Conservation (phyloP, 805 yeast species). For the Teunomyces tritomae region DNA sequence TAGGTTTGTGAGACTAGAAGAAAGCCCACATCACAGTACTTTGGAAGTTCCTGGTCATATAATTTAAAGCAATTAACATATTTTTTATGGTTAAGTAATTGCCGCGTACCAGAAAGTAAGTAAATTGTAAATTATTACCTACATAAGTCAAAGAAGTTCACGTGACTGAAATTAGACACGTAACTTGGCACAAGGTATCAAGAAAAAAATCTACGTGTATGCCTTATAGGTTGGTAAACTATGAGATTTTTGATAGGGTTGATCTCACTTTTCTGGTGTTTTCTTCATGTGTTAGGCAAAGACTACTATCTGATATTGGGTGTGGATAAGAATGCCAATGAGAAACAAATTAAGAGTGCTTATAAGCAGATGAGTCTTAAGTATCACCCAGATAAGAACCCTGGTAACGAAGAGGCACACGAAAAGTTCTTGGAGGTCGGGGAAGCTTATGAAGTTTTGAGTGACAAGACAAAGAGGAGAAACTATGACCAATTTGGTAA, state of each 20-base stretch:
- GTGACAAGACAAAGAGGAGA: conserved; percentile 64
- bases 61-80: too few species aligned
- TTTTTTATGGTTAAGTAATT: too few species aligned
- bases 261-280: conserved; percentile 6
- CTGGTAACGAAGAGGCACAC: conserved; percentile 71
- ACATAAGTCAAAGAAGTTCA: not conserved
- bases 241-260: conserved; percentile 7
- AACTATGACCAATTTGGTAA: conserved; percentile 79
- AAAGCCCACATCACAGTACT: too few species aligned
- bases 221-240: not conserved
- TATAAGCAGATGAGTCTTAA: conserved; percentile 78
- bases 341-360: conserved; percentile 80
- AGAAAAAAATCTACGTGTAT: conserved; percentile 6
- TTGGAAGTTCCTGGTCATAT: too few species aligned
- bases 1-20: too few species aligned
- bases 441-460: conserved; percentile 86
- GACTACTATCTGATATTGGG: conserved; percentile 69
- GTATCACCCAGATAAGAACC: conserved; percentile 94
- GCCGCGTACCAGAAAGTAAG: too few species aligned
- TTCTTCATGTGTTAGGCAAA: conserved; percentile 18
- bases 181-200: not conserved
- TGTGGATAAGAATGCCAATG: conserved; percentile 63
- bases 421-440: conserved; percentile 86
- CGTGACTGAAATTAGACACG: not conserved
- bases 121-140: too few species aligned